Base-by-base conservation (phyloP, 2,329 filamentous ascomycete genomes). In the Ophiostoma sp. region DNA sequence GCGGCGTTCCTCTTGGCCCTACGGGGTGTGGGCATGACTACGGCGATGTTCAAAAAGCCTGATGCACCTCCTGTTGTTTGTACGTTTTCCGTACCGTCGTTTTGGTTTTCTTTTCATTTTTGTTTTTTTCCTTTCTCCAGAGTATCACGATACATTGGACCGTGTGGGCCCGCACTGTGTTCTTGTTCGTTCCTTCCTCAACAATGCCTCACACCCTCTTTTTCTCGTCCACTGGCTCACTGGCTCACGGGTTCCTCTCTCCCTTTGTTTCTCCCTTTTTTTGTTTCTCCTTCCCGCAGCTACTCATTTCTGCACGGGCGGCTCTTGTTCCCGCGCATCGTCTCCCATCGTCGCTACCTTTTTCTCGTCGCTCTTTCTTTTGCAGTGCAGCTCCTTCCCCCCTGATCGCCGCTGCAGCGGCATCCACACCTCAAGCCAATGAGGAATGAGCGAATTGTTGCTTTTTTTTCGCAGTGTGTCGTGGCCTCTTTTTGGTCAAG, bases 1-100 rank as follows among this genome's bases (percentile, higher is more conserved):
- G 69, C 42, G 69, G 57, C 25, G 57, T 50, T 33, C n/a, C 52
- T 71, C 52, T 71, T 71, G 69, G 52, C 55, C 69, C 69, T 71
- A 48, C 36, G 33, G 69, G 69, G 55, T 57, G 52, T 61, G 55
- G 33, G 48, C 33, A 45, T 71, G 25, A 55, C 31, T 42, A 45
- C 36, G 36, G 45, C 36, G 61, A 28, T 17, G 33, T 25, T 17
- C 33, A 64, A 28, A 42, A 64, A 36, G 36, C 61, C 61, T 42
- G 61, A 63, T 63, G 31, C 15, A n/a, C 57, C 31, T 33, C 33
- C 28, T 33, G 55, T 19, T 4, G 55, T n/a, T 33, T 22, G 39
- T 7, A 12, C 15, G 3, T 36, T 33, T 59, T 33, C 52, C 25
- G 50, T 19, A 2, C 22, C 15, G 1, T 39, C 5, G 28, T 39